A percentile compares a stretch with the other conserved stretches of the same genome.
Evolutionary conservation across 2,329 filamentous ascomycete genomes (phyloP).

Genomic region (Penicillium decumbens): DNA sequence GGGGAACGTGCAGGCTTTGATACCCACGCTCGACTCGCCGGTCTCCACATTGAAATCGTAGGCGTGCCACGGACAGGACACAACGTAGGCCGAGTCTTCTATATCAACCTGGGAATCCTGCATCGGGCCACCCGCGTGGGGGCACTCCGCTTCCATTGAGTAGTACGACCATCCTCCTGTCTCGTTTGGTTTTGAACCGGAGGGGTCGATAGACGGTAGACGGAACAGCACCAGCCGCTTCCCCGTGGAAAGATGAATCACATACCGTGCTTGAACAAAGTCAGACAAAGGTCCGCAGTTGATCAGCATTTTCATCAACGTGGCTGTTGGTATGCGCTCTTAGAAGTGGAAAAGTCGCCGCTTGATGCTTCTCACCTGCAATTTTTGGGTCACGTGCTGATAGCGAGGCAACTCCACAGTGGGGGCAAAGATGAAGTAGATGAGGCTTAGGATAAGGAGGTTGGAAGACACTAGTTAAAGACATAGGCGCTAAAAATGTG

Average conservation of each 20-base stretch:
- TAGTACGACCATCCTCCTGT: conserved; percentile 45
- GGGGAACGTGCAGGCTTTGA: conserved; percentile 47
- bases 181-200: conserved; percentile 30
- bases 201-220: conserved; percentile 39
- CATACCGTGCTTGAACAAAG: conserved; percentile 41
- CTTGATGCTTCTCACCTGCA: neutral
- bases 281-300: conserved; percentile 29
- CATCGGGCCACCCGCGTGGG: conserved; percentile 47
- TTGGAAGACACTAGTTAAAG: no score
- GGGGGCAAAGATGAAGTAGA: neutral
- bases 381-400: conserved; percentile 12
- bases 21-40: conserved; percentile 46
- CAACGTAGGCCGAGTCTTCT: conserved; percentile 47
- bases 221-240: conserved; percentile 47
- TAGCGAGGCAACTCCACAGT: neutral
- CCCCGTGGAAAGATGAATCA: conserved; percentile 42
- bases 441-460: no score
- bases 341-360: neutral
- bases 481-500: no score
- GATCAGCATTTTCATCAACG: conserved; percentile 19
- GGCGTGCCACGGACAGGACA: conserved; percentile 48
- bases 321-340: neutral
- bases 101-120: conserved; percentile 46
- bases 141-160: conserved; percentile 48
- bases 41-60: conserved; percentile 50